phyloP scores from a whole-genome alignment of 2,329 filamentous ascomycete genomes.

The Paecilomyces niveus region DNA sequence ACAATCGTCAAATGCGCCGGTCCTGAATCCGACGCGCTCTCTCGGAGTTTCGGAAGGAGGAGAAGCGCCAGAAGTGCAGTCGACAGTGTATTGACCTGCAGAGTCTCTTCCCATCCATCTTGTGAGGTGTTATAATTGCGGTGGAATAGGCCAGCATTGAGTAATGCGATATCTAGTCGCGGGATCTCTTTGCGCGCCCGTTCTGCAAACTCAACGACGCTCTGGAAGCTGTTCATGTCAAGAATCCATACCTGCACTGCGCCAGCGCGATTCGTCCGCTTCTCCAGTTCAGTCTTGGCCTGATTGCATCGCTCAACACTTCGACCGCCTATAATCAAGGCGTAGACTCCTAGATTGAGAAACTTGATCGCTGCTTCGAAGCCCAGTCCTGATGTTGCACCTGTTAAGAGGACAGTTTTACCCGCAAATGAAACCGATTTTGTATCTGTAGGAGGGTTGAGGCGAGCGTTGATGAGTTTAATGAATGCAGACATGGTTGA shows the following conservation, averaged over 20 bases:
- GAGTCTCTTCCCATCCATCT: conserved; percentile 45
- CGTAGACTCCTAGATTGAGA: conserved; percentile 33
- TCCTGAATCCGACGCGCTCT: conserved; percentile 20
- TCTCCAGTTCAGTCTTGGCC: conserved; percentile 33
- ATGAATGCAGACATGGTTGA: neutral
- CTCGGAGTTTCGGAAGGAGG: conserved; percentile 42
- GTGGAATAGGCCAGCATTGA: conserved; percentile 41
- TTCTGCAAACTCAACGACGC: conserved; percentile 37
- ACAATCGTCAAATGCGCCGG: conserved; percentile 39
- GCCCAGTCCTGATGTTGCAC: conserved; percentile 46
- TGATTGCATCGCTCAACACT: conserved; percentile 34
- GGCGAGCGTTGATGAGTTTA: neutral
- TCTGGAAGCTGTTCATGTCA: conserved; percentile 41
- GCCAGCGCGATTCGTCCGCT: conserved; percentile 19
- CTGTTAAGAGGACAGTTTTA: conserved; percentile 44
- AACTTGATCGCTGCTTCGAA: conserved; percentile 45
- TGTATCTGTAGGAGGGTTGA: conserved; percentile 27
- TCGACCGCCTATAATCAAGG: conserved; percentile 43
- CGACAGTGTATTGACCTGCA: conserved; percentile 54
- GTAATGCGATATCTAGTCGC: conserved; percentile 38
- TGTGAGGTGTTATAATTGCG: conserved; percentile 26
- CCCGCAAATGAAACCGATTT: conserved; percentile 33
- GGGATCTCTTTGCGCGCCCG: conserved; percentile 28
- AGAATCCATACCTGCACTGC: conserved; percentile 40
- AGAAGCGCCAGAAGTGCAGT: conserved; percentile 49